Base-by-base conservation (phyloP, 2,329 filamentous ascomycete genomes). In the Fusarium sp. region DNA sequence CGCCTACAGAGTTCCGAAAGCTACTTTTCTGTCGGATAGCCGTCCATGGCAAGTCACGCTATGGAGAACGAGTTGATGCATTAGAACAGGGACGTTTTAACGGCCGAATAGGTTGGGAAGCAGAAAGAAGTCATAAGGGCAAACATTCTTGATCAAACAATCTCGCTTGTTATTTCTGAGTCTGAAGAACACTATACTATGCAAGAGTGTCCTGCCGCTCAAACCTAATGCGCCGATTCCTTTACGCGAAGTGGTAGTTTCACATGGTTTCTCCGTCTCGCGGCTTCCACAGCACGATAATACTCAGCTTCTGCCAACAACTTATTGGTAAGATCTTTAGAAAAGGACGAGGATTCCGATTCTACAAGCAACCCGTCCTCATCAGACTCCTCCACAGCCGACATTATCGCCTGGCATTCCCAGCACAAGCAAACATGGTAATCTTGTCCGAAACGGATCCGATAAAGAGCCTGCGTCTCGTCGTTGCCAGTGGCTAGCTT, bases 321-420 rank as follows among this genome's bases (percentile, higher is more conserved):
- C 38, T 38, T 45, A 5, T 38, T 24, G 4, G 59, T 31, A 5
- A 71, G 40, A 13, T 39, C 38, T 13, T 38, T 38, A 2, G 46
- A 33, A 31, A 71, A 42, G 0, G 15, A 31, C 5, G 28, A 34
- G 17, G 38, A 26, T 3, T 9, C 26, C 6, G n/a, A 15, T 20
- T 54, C 31, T 10, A 15, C 44, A 8, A 64, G 26, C 11, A 33
- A 17, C 3, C 17, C 53, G n/a, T 68, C 57, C 3, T 34, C 36
- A 15, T 68, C 57, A 17, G 43, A 43, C 17, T 38, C 59, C 26
- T 71, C 63, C 2, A 72, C 33, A 4, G 67, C 69, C 6, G 70
- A 72, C 28, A 52, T 43, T 1, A 72, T 59, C 13, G 59, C 64
- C 55, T 72, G 69, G 8, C 70, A 72, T 33, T 72, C 70, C 69